Evolutionary conservation across 352 stramenopile genomes (phyloP).

Genomic region (Phytopythium montanum): DNA sequence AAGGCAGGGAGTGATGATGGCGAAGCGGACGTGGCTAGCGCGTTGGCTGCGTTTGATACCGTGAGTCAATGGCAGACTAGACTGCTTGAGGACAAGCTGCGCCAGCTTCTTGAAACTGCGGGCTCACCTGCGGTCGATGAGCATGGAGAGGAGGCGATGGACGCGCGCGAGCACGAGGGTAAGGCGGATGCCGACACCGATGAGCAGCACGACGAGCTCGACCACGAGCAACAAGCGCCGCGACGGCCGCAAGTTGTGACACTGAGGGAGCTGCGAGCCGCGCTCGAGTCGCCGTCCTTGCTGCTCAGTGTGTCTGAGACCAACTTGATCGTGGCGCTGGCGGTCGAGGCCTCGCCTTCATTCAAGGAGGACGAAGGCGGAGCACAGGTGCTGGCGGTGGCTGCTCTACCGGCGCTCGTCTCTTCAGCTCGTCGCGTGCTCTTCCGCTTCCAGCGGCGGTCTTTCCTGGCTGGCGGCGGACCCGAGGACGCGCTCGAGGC

Average conservation of each 20-base stretch:
- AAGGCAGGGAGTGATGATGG: not conserved
- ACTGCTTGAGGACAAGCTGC: conserved; percentile 41
- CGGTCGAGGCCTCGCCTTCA: not conserved
- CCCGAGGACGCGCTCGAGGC: conserved; percentile 21
- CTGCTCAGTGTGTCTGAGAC: conserved; percentile 54
- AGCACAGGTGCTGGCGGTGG: conserved; percentile 26
- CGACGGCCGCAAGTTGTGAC: conserved; percentile 26
- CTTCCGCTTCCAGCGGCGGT: conserved; percentile 55
- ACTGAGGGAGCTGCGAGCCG: conserved; percentile 33
- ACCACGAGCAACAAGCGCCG: too few species aligned
- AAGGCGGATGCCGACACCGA: conserved; percentile 2
- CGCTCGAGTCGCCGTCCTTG: conserved; percentile 49
- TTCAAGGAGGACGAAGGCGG: conserved; percentile 6
- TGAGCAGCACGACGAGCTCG: conserved; percentile 7
- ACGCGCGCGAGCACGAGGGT: not conserved
- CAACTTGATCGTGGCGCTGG: conserved; percentile 49
- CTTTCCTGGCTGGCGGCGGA: conserved; percentile 15
- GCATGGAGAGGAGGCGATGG: not conserved
- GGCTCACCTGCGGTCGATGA: not conserved
- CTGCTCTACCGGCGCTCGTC: conserved; percentile 34
- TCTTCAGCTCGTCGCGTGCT: conserved; percentile 44
- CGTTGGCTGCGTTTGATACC: conserved; percentile 28
- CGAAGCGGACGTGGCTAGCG: conserved; percentile 10
- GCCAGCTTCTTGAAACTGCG: conserved; percentile 28
- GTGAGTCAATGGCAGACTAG: conserved; percentile 27